Conservation (phyloP, 2,329 filamentous ascomycete species). For the Colletotrichum filicis region DNA sequence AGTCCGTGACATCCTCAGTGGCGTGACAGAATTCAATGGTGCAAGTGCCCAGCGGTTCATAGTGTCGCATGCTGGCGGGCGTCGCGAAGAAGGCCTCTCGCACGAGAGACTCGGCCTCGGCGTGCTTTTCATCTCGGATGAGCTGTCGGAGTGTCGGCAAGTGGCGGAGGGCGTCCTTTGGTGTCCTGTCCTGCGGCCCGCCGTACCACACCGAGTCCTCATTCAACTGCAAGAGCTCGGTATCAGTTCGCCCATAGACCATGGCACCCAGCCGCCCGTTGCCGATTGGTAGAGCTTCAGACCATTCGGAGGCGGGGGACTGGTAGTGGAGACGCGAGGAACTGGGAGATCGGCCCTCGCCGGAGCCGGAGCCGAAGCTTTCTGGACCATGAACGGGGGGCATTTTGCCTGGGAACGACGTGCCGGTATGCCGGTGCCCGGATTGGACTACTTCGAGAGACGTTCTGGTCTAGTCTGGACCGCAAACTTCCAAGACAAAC, state of each 20-base stretch:
- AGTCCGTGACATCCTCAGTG: constrained; percentile 28
- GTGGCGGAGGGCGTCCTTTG: constrained; percentile 45
- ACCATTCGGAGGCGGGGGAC: constrained; percentile 44
- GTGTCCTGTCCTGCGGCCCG: constrained; percentile 50
- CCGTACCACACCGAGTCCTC: constrained; percentile 59
- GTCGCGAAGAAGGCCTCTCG: constrained; percentile 54
- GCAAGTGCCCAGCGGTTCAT: constrained; percentile 52
- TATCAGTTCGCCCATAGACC: constrained; percentile 48
- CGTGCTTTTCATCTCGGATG: constrained; percentile 45
- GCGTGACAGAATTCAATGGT: constrained; percentile 53
- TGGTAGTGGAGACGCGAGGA: constrained; percentile 41
- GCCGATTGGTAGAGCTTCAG: constrained; percentile 51
- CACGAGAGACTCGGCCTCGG: constrained; percentile 36
- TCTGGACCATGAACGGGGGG: not conserved
- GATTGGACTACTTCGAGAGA: not conserved
- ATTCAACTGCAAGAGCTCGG: constrained; percentile 55
- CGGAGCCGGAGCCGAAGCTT: constrained; percentile 11
- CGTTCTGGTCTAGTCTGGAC: not conserved
- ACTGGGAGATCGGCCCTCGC: not conserved
- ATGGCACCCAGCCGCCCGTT: constrained; percentile 54
- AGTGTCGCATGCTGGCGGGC: constrained; percentile 57
- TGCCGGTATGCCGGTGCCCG: constrained; percentile 25
- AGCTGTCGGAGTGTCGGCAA: constrained; percentile 48
- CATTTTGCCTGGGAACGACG: constrained; percentile 25
- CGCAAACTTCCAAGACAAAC: not conserved